Percentiles rank a stretch among this genome's conserved stretches.
These are phyloP conservation scores for Chlamydomonas asymmetrica DNA, from an alignment of 139 green algal species.

Conservation along the genomic window DNA sequence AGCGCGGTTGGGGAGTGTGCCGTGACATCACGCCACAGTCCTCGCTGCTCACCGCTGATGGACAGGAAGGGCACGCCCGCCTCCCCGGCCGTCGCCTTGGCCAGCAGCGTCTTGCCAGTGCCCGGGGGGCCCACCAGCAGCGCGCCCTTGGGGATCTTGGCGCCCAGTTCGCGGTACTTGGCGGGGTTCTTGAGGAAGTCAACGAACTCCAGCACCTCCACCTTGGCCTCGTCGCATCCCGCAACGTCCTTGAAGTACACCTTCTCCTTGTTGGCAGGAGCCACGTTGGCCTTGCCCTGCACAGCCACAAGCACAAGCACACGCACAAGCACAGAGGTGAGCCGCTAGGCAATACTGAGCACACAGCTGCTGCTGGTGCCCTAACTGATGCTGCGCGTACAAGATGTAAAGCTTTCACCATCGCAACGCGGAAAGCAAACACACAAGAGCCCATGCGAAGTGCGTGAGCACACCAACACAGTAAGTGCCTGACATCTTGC, in stretches of 20 bases:
- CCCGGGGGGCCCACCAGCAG: constrained; percentile 81
- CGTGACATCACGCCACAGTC: constrained; percentile 46
- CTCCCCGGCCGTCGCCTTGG: constrained; percentile 95
- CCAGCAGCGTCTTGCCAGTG: constrained; percentile 95
- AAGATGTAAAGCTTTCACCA: too few relatives aligned
- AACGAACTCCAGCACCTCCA: constrained; percentile 97
- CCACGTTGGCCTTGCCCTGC: constrained; percentile 36
- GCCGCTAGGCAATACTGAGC: neutral
- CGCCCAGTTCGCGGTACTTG: constrained; percentile 82
- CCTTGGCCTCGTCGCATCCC: constrained; percentile 95
- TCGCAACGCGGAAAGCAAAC: too few relatives aligned
- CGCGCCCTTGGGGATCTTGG: constrained; percentile 91
- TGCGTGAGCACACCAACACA: too few relatives aligned
- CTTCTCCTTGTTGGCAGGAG: constrained; percentile 81
- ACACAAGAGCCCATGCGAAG: too few relatives aligned
- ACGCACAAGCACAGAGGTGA: neutral
- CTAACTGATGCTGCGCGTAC: too few relatives aligned
- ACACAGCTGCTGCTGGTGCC: too few relatives aligned
- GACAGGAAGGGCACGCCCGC: constrained; percentile 97
- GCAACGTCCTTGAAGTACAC: constrained; percentile 93
- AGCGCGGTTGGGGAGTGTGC: too few relatives aligned
- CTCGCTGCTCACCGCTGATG: constrained; percentile 74
- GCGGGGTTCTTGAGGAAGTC: constrained; percentile 88
- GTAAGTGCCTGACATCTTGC: too few relatives aligned
- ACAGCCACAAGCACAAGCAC: too few relatives aligned